Percentiles rank a stretch among this genome's conserved stretches.
Conservation (phyloP, 2,329 filamentous ascomycete genomes). For the Epichloe elymi region DNA sequence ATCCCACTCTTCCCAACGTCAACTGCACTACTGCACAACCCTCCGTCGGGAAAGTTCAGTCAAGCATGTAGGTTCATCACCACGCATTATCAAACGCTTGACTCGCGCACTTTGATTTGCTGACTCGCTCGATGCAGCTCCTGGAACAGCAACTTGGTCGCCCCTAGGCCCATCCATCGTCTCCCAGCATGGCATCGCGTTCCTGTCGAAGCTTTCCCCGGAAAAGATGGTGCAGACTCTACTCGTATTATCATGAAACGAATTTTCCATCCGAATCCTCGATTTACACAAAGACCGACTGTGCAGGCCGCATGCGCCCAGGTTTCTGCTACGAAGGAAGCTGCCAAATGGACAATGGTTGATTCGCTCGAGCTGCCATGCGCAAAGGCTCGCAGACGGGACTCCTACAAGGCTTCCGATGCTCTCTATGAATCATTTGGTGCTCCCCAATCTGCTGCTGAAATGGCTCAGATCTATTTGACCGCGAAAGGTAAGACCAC, state of each 20-base stretch:
- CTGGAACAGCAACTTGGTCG: slow-evolving; percentile 12
- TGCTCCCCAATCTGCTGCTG: slow-evolving; percentile 3
- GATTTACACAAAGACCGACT: background rate
- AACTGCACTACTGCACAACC: background rate
- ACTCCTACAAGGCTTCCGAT: slow-evolving; percentile 1
- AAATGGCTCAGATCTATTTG: slow-evolving; percentile 9
- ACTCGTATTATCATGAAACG: slow-evolving; percentile 21
- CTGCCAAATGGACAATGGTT: background rate
- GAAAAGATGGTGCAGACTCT: slow-evolving; percentile 5
- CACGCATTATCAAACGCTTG: background rate
- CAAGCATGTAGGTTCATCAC: background rate
- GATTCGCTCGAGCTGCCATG: slow-evolving; percentile 3
- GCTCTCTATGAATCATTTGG: background rate
- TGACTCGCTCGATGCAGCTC: slow-evolving; percentile 8
- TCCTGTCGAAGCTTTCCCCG: slow-evolving; percentile 12
- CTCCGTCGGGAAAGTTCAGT: background rate
- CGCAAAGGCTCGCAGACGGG: slow-evolving; percentile 3
- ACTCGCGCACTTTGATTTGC: background rate
- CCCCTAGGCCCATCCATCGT: slow-evolving; percentile 10
- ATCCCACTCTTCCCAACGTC: background rate
- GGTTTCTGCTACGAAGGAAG: background rate
- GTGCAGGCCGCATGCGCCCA: background rate
- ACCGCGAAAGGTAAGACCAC: slow-evolving; percentile 18
- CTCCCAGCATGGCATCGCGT: slow-evolving; percentile 20
- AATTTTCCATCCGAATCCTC: slow-evolving; percentile 9